These are phyloP conservation scores for Mortierella sp. DNA, from an alignment of 371 early-diverging fungal species.

Conservation along the genomic window DNA sequence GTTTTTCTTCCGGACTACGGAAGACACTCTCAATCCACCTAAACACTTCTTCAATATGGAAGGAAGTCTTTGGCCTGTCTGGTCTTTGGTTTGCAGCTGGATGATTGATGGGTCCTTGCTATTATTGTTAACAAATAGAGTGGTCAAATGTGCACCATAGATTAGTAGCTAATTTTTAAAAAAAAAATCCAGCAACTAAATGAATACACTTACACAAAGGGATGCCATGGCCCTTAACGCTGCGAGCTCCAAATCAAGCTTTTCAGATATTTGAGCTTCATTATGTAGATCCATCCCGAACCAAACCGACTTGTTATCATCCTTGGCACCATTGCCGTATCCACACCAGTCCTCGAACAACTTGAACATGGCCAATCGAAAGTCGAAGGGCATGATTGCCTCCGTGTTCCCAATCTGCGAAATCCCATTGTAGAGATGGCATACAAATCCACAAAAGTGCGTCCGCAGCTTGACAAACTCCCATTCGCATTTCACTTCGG, in stretches of 20 bases:
- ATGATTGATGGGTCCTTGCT: conserved; percentile 54
- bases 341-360: conserved; percentile 96
- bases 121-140: background rate
- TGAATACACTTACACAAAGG: conserved; percentile 74
- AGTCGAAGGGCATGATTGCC: conserved; percentile 80
- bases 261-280: conserved; percentile 80
- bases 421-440: conserved; percentile 82
- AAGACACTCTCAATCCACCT: conserved; percentile 79
- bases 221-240: conserved; percentile 91
- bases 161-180: too few relatives aligned
- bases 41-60: conserved; percentile 63
- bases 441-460: conserved; percentile 89
- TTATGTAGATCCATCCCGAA: conserved; percentile 82
- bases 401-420: conserved; percentile 64
- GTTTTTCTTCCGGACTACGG: conserved; percentile 72
- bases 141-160: too few relatives aligned
- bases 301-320: conserved; percentile 82
- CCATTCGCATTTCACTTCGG: conserved; percentile 86
- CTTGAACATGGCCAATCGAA: conserved; percentile 80
- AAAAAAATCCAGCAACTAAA: too few relatives aligned
- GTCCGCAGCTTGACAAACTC: conserved; percentile 89
- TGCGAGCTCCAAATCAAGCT: conserved; percentile 81
- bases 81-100: conserved; percentile 25
- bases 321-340: conserved; percentile 78
- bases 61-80: conserved; percentile 30